Conservation (phyloP, 2,329 filamentous ascomycete genomes). For the Pyrenophora seminiperda region DNA sequence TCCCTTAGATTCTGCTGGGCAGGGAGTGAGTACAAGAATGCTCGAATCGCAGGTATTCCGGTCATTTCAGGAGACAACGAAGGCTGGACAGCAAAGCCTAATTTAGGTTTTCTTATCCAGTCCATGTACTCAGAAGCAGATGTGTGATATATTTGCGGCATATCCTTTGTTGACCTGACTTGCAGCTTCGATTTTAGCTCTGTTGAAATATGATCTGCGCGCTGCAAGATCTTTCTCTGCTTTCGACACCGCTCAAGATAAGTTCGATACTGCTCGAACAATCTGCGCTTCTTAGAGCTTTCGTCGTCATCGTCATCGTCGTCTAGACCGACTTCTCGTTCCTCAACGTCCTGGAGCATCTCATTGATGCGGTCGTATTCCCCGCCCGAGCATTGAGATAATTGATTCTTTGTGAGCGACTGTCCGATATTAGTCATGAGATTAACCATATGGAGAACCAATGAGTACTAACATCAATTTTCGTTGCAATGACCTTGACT, state of each 20-base stretch:
- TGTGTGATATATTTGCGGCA: conserved; percentile 15
- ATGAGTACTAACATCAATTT: conserved; percentile 30
- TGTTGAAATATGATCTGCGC: conserved; percentile 10
- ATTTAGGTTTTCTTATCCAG: conserved; percentile 21
- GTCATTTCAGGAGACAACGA: conserved; percentile 17
- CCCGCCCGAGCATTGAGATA: conserved; percentile 1
- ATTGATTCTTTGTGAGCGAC: conserved; percentile 6
- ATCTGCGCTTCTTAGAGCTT: background rate
- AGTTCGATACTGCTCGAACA: conserved; percentile 10
- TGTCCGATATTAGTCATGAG: background rate
- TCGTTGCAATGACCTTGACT: conserved; percentile 30
- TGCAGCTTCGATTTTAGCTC: conserved; percentile 16
- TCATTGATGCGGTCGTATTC: conserved; percentile 3
- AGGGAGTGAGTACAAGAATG: conserved; percentile 19
- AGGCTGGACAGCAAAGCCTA: conserved; percentile 17
- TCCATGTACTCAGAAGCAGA: conserved; percentile 28
- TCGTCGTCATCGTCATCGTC: conserved; percentile 1
- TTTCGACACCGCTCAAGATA: conserved; percentile 20
- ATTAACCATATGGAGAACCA: background rate
- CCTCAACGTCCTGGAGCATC: conserved; percentile 1
- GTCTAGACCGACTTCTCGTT: background rate
- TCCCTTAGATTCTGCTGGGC: conserved; percentile 20
- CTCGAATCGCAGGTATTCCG: conserved; percentile 23
- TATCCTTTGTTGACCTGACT: background rate
- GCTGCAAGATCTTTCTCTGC: conserved; percentile 12